Evolutionary conservation across 139 green algal genomes (phyloP).

Genomic region (Yamagishiella unicocca): DNA sequence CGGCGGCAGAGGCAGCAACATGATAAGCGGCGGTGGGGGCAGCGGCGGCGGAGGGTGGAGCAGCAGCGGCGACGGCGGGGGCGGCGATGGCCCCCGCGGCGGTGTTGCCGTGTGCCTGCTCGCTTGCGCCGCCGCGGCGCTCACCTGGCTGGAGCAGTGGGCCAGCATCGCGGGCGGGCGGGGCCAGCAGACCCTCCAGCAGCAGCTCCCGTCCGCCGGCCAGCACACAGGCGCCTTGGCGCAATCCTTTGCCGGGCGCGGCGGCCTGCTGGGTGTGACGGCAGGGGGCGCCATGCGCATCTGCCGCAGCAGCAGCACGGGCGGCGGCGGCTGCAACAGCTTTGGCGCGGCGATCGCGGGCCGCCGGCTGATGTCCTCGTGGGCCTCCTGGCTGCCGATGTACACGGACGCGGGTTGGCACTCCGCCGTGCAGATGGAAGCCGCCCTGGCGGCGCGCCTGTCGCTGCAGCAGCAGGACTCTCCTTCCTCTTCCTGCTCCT

Average conservation of each 20-base stretch:
- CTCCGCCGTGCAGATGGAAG: neutral
- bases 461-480: neutral
- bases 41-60: neutral
- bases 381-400: neutral
- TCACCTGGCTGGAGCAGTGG: neutral
- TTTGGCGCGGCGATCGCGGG: neutral
- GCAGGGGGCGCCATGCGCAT: too few relatives aligned
- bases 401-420: neutral
- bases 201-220: neutral
- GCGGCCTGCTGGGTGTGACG: neutral
- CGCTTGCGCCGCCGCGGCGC: neutral
- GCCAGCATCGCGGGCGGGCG: neutral
- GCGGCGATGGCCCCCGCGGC: neutral
- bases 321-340: neutral
- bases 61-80: neutral
- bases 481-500: too few relatives aligned
- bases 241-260: neutral
- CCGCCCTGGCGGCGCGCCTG: neutral
- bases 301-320: too few relatives aligned
- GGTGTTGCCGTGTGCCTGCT: neutral
- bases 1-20: neutral
- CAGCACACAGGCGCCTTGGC: neutral
- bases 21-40: neutral
- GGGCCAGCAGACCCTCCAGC: neutral
- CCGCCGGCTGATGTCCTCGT: neutral